Evolutionary conservation across 2,329 filamentous ascomycete genomes (phyloP), one percentile per base, ranked within the genome.

Genomic region (Botrytis medusae): DNA sequence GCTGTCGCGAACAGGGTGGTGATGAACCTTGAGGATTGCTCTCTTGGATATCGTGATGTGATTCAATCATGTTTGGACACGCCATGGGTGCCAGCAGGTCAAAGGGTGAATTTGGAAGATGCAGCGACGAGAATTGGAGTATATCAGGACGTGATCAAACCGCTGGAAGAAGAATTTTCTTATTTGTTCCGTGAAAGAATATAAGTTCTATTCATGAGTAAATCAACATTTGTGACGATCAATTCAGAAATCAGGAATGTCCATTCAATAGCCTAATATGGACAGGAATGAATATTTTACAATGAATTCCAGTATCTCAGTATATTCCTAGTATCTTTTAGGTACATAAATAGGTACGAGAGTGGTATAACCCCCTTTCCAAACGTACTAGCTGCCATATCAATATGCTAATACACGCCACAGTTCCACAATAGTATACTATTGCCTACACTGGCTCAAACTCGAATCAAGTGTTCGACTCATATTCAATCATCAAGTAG

Each of bases 11-110:
- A 54, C 9, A 46, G 46, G 2, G 64, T 68, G 25, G 64, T 68
- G 6, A 68, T 22, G 46, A 42, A 25, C 29, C 64, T 68, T 7
- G 46, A 54, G 14, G 64, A 68, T 54, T 68, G 64, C 9, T 68
- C 64, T 12, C 46, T 68, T 68, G 64, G 64, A 40, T 68, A 68
- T 68, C 46, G 64, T 54, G 64, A 68, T 54, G 64, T 48, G 16
- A 42, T 68, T 16, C 64, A 68, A 25, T 68, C 46, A 29, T 68
- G 46, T 29, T 68, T 68, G 20, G 46, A 68, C 40, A 68, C 64
- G 2, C 46, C 46, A 16, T 68, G 64, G 64, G 46, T 54, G 40
- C 46, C 64, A 54, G 64, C 64, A 40, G 64, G 64, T 42, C 64
- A 68, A 5, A 68, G 46, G 34, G 64, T 68, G 25, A 29, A 54